Percentiles rank a stretch among this genome's conserved stretches.
Evolutionary conservation across 495 filamentous ascomycete species (phyloP).

Genomic region (Trichoderma virens): DNA sequence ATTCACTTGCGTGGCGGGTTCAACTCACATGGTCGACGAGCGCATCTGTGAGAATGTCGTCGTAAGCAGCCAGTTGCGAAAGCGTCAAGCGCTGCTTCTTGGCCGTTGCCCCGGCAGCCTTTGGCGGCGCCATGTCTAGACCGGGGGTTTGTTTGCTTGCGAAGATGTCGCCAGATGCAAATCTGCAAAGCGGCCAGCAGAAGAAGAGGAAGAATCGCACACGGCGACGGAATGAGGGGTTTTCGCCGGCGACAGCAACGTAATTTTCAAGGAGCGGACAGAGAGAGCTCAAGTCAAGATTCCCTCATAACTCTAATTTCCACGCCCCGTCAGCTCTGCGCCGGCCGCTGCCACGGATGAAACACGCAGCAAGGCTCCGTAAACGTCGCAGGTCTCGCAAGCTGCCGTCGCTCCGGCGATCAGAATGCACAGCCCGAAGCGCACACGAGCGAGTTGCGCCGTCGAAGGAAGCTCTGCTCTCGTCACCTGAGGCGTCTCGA

Average conservation of each 20-base stretch:
- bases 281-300: not conserved
- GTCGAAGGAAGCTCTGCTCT: not conserved
- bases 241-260: not conserved
- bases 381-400: not conserved
- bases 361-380: not conserved
- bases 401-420: not conserved
- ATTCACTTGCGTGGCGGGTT: not conserved
- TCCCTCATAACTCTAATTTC: conserved; percentile 1
- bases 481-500: not conserved
- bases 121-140: conserved; percentile 4
- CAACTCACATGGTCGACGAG: conserved; percentile 86
- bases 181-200: not conserved
- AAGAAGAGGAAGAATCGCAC: not conserved
- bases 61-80: conserved; percentile 80
- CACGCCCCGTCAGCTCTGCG: not conserved
- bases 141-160: not conserved
- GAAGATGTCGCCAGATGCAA: not conserved
- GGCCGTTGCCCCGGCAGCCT: conserved; percentile 18
- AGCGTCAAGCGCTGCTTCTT: conserved; percentile 72
- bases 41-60: conserved; percentile 93
- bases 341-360: not conserved
- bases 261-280: not conserved
- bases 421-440: not conserved
- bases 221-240: no score
- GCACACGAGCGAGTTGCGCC: not conserved